Evolutionary conservation across 2,329 filamentous ascomycete genomes (phyloP), one percentile per base, ranked within the genome.

Genomic region (Aspergillus nomiae): DNA sequence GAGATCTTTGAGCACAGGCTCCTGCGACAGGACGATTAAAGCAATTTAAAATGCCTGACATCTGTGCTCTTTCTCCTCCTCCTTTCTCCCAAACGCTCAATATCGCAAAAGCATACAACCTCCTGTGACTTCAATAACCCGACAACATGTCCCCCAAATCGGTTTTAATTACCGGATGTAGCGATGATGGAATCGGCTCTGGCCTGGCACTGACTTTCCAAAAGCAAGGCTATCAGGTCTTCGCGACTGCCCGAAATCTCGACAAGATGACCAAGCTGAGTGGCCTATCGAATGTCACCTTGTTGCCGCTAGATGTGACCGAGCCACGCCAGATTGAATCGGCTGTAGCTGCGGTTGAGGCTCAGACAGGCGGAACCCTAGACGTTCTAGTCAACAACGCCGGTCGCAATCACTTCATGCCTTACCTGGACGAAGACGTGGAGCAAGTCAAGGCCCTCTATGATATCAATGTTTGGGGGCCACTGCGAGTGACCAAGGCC

Each of bases 321-420:
- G 65, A 70, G 11, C n/a, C 58, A 4, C 28, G 54, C 0, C 69
- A 70, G 0, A 74, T 78, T 41, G 64, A 75, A 38, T 71, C 72
- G 9, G 71, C 70, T 3, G 67, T 69, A 3, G 53, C 62, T 3
- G 59, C 61, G 0, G 66, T 74, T 38, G n/a, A 59, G 32, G 60
- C 55, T 11, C 26, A 64, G 5, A 78, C 76, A 0, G 73, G 69
- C 3, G 78, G 78, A 12, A 72, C 57, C 2, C 69, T 82, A 8
- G 71, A 78, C 48, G 67, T 72, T 26, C 71, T 81, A 0, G 65
- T 83, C 65, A 82, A 82, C 69, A 83, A 82, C 63, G 77, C 80
- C 21, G 81, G 77, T 1, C 58, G 55, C 2, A 69, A 66, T n/a
- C 73, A 70, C 32, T 66, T 73, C 30, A 73, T 74, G 66, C 80